These are phyloP conservation scores for Beauveria scarabaeidicola DNA, from an alignment of 2,329 filamentous ascomycete genomes.

Conservation along the genomic window DNA sequence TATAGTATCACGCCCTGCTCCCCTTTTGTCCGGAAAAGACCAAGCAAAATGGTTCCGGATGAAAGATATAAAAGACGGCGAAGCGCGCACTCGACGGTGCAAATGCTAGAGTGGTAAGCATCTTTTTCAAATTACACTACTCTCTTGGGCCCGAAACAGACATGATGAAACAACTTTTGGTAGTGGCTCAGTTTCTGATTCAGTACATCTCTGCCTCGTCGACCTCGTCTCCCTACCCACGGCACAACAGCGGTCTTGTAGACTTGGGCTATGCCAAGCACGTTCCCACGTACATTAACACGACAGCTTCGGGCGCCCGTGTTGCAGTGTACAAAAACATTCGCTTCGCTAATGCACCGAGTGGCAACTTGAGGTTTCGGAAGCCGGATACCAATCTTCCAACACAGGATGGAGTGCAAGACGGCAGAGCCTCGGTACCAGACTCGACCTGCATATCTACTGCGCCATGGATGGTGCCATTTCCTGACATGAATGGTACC, in stretches of 20 bases:
- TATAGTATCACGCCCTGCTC: too few relatives aligned
- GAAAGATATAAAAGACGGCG: neutral
- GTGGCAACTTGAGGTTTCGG: conserved; percentile 18
- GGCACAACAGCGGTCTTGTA: neutral
- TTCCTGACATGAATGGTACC: conserved; percentile 14
- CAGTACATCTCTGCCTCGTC: neutral
- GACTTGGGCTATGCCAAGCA: conserved; percentile 15
- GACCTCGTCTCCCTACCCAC: neutral
- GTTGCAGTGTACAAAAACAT: conserved; percentile 20
- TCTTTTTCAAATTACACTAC: too few relatives aligned
- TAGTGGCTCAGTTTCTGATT: neutral
- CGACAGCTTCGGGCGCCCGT: conserved; percentile 14
- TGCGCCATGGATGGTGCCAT: conserved; percentile 12
- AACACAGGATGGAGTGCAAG: conserved; percentile 12
- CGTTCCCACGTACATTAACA: conserved; percentile 15
- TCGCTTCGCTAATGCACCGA: conserved; percentile 18
- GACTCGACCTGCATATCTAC: conserved; percentile 14
- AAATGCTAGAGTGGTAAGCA: neutral
- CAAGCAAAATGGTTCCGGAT: neutral
- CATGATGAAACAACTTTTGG: neutral
- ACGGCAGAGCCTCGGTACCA: conserved; percentile 7
- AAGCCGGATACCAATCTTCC: conserved; percentile 13
- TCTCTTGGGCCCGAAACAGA: neutral
- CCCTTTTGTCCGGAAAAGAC: too few relatives aligned
- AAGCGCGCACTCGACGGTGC: neutral